Evolutionary conservation across 495 filamentous ascomycete genomes (phyloP), one percentile per base, ranked within the genome.

Genomic region (Alectoria sarmentosa): DNA sequence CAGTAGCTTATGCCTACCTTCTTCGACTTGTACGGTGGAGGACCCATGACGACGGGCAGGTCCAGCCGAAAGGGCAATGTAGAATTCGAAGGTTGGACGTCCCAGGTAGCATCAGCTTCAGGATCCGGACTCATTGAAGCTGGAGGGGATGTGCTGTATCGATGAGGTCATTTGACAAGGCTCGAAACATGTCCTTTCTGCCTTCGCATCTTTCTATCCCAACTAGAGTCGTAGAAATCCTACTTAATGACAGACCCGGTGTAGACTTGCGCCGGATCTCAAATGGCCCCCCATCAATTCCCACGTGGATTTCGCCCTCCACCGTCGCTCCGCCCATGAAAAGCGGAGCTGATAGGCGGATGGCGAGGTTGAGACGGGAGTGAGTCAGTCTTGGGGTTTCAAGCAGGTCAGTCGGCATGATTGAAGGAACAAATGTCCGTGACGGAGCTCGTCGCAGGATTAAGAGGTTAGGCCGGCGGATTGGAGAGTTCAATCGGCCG

Each of bases 31-130:
- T 82, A 84, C 15, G 82, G 82, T 23, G 80, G 77, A 41, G 83
- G 83, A 11, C 82, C 82, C 56, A 83, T 76, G 60, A 81, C 76
- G 4, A 83, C 71, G 3, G 83, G 83, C 36, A 85, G 71, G 61
- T 79, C 80, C 38, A 85, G 54, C 26, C 77, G 73, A 65, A 85
- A 85, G 4, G 81, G 80, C 26, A 84, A 58, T 54, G 73, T 69
- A 7, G 75, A 74, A 11, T 68, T 70, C 0, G 78, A 82, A 14
- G 78, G 78, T 55, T 73, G 72, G 7, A 81, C 71, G 63, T 76
- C 74, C 78, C 79, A 83, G 65, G 77, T 80, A 15, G 68, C 69
- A 38, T 79, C 77, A 32, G 69, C 65, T 30, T 72, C 65, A 44
- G 72, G 71, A 21, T 75, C 71, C 36, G 75, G 73, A 34, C 80